A percentile compares a stretch with the other conserved stretches of the same genome.
phyloP scores from a whole-genome alignment of 2,329 filamentous ascomycete genomes.

The Mycosphaerella sp. region DNA sequence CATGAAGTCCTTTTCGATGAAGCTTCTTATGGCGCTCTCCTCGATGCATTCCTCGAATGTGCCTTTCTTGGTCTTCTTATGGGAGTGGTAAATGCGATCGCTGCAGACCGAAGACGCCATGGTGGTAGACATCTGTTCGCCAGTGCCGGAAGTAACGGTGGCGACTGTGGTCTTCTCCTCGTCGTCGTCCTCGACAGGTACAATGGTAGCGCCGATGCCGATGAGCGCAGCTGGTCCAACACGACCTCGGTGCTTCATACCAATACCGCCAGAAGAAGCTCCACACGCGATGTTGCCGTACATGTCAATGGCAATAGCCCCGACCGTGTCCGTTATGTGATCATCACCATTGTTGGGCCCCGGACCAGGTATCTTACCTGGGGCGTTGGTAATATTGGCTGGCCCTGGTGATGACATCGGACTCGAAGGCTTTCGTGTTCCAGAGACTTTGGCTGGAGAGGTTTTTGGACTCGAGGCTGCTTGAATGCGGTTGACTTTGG shows the following conservation, averaged over 20 bases:
- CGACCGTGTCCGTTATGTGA: slow-evolving; percentile 86
- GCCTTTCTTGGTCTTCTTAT: slow-evolving; percentile 55
- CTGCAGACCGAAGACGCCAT: slow-evolving; percentile 84
- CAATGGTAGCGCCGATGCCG: slow-evolving; percentile 80
- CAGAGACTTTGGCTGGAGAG: background rate
- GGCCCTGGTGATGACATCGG: background rate
- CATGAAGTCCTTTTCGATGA: slow-evolving; percentile 89
- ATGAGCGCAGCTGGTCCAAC: slow-evolving; percentile 89
- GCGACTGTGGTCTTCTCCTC: slow-evolving; percentile 65
- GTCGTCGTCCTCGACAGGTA: slow-evolving; percentile 70
- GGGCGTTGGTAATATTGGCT: background rate
- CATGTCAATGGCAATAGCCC: slow-evolving; percentile 85
- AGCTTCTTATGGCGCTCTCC: slow-evolving; percentile 66
- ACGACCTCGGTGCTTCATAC: slow-evolving; percentile 93
- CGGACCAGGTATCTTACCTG: slow-evolving; percentile 3
- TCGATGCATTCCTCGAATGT: slow-evolving; percentile 45
- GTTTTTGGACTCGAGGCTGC: background rate
- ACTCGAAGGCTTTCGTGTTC: background rate
- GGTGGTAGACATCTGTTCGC: slow-evolving; percentile 96
- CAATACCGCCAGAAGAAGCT: slow-evolving; percentile 94
- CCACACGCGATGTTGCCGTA: slow-evolving; percentile 85
- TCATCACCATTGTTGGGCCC: slow-evolving; percentile 39
- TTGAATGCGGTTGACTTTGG: background rate
- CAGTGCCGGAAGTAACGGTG: slow-evolving; percentile 86
- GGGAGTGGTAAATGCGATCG: slow-evolving; percentile 67